Conservation (phyloP, 345 rosid genomes). For the Corymbia maculata region DNA sequence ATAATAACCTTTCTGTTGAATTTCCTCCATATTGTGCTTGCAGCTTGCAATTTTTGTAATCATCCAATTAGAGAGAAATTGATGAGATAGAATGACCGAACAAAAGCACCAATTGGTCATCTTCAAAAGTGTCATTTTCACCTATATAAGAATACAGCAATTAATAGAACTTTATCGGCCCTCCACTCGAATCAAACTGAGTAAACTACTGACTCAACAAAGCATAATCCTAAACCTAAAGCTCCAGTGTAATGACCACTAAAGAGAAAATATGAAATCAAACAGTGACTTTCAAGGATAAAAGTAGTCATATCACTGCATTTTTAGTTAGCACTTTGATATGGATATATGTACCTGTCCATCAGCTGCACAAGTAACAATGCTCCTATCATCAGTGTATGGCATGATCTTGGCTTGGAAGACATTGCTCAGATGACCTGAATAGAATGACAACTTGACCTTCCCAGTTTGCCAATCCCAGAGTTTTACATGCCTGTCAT, state of each 20-base stretch:
- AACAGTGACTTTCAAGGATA: background rate
- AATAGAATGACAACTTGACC: constrained; percentile 50
- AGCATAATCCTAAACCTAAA: background rate
- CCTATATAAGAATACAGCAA: background rate
- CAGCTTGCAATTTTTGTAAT: background rate
- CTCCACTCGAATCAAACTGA: background rate
- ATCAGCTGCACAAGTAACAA: constrained; percentile 91
- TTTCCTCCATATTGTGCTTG: background rate
- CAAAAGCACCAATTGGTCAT: background rate
- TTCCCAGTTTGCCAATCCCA: constrained; percentile 83
- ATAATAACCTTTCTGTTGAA: background rate
- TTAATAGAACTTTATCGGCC: background rate
- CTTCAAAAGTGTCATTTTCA: background rate
- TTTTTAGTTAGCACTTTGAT: background rate
- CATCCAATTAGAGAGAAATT: background rate
- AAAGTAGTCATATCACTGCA: background rate
- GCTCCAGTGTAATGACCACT: background rate
- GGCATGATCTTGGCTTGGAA: constrained; percentile 91
- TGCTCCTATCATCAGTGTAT: constrained; percentile 60
- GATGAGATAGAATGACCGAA: background rate
- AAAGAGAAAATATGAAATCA: background rate
- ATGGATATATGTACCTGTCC: constrained; percentile 46
- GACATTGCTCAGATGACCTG: constrained; percentile 65
- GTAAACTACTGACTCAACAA: background rate
- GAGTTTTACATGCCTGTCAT: constrained; percentile 54